phyloP scores from a whole-genome alignment of 257 asterid species.

The Marsdenia floribunda region DNA sequence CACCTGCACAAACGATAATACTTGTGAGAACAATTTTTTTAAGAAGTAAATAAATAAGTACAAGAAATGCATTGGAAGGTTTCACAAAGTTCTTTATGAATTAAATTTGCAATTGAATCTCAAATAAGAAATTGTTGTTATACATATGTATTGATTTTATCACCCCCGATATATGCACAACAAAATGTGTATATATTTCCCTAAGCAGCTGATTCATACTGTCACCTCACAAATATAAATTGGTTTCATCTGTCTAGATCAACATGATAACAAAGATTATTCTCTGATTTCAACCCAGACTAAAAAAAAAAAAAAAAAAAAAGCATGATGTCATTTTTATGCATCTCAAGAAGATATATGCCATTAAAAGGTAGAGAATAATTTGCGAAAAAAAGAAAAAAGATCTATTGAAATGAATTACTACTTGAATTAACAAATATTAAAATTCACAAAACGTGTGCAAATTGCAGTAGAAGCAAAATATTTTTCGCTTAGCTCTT shows the following conservation, averaged over 20 bases:
- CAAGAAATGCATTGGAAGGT: neutral
- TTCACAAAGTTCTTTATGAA: neutral
- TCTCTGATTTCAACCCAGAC: too few species aligned
- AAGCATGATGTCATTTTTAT: neutral
- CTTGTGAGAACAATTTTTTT: neutral
- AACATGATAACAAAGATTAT: neutral
- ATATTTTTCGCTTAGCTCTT: neutral
- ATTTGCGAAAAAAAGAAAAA: neutral
- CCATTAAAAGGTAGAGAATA: neutral
- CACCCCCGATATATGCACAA: neutral
- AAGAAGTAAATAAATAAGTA: neutral
- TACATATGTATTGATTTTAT: neutral
- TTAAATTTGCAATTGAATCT: neutral
- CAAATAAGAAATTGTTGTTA: neutral
- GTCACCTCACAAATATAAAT: neutral
- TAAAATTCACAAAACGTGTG: neutral
- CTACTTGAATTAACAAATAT: neutral
- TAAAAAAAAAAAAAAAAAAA: neutral
- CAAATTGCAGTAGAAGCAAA: neutral
- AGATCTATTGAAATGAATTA: neutral
- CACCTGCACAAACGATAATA: conserved; percentile 39
- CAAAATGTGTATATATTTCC: neutral
- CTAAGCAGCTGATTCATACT: neutral
- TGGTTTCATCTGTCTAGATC: too few species aligned
- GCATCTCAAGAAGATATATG: neutral